These are phyloP conservation scores for Cairneyella variabilis DNA, from an alignment of 495 filamentous ascomycete genomes.

Conservation along the genomic window DNA sequence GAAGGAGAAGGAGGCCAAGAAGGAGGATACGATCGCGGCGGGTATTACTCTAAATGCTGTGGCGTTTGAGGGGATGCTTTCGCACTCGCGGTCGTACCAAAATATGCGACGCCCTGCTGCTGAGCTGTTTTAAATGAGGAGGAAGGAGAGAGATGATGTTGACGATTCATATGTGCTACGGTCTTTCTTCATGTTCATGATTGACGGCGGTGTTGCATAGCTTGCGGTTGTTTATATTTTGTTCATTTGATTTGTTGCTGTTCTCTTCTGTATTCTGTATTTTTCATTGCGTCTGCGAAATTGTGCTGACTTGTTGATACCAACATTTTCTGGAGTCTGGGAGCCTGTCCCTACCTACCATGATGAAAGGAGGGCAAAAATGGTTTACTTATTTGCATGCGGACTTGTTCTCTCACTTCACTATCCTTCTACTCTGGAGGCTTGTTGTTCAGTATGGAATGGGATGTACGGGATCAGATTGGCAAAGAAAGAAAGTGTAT, in stretches of 20 bases:
- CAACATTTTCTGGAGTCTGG: constrained; percentile 17
- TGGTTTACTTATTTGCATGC: background rate
- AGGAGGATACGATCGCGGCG: constrained; percentile 15
- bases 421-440: no score
- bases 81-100: background rate
- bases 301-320: constrained; percentile 13
- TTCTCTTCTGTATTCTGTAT: background rate
- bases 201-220: background rate
- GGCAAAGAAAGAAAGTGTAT: background rate
- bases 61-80: constrained; percentile 16
- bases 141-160: background rate
- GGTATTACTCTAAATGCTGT: constrained; percentile 19
- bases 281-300: background rate
- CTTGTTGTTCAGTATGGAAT: no score
- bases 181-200: background rate
- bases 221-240: background rate
- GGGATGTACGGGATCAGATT: background rate
- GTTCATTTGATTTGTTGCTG: background rate
- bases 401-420: background rate
- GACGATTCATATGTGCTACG: background rate
- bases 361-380: background rate
- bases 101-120: background rate
- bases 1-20: constrained; percentile 9
- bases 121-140: background rate
- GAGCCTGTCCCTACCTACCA: background rate